These are phyloP conservation scores for Blastobotrys aristatus DNA, from an alignment of 1,139 yeast genomes.

Conservation along the genomic window DNA sequence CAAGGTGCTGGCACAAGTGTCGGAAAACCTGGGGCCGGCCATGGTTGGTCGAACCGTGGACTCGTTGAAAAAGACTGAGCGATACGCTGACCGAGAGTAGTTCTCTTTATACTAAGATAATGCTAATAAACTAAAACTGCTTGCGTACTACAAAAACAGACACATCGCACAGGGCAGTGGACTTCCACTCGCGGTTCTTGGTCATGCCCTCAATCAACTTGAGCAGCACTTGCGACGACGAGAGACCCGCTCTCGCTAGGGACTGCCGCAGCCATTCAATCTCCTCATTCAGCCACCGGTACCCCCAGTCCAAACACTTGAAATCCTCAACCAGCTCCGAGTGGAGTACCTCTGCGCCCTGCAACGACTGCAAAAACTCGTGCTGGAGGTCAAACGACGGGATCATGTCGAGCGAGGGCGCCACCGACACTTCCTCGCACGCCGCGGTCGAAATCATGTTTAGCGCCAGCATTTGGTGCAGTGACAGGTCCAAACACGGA, in stretches of 20 bases:
- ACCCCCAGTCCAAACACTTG: slow-evolving; percentile 25
- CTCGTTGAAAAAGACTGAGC: slow-evolving; percentile 45
- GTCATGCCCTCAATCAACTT: slow-evolving; percentile 22
- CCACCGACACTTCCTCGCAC: slow-evolving; percentile 26
- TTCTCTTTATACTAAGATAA: too few species aligned
- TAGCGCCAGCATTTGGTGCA: slow-evolving; percentile 28
- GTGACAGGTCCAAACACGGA: slow-evolving; percentile 27
- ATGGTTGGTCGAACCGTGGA: slow-evolving; percentile 66
- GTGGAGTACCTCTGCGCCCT: slow-evolving; percentile 20
- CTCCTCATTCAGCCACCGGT: slow-evolving; percentile 26
- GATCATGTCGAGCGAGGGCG: slow-evolving; percentile 20
- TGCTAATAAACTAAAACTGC: too few species aligned
- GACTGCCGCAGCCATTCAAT: slow-evolving; percentile 23
- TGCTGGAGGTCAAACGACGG: slow-evolving; percentile 21
- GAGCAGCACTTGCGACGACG: slow-evolving; percentile 18
- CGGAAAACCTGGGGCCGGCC: slow-evolving; percentile 71
- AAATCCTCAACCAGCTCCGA: slow-evolving; percentile 14
- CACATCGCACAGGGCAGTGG: slow-evolving; percentile 19
- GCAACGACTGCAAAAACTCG: slow-evolving; percentile 15
- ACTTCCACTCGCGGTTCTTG: slow-evolving; percentile 19
- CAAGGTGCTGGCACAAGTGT: slow-evolving; percentile 57
- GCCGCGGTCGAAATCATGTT: slow-evolving; percentile 26
- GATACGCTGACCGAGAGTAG: slow-evolving; percentile 17
- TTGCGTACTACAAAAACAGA: slow-evolving; percentile 24
- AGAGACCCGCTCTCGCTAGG: slow-evolving; percentile 17